Percentiles rank a stretch among this genome's conserved stretches.
Conservation (phyloP, 768 basidiomycete genomes). For the Nidularia pulvinata region DNA sequence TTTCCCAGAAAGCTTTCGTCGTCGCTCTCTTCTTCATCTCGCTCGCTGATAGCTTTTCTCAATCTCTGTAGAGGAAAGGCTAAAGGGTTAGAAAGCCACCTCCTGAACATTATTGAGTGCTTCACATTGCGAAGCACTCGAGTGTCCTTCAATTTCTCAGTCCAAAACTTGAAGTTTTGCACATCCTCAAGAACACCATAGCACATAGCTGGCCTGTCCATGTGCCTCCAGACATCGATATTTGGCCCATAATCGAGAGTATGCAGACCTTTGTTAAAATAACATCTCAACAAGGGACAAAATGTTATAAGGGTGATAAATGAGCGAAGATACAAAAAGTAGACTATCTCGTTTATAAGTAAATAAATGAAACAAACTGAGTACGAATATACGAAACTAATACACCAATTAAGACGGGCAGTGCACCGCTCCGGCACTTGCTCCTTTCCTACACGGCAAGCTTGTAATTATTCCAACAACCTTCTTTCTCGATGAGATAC, state of each 20-base stretch:
- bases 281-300: too few species aligned
- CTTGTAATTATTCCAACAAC: too few species aligned
- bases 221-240: conserved; percentile 18
- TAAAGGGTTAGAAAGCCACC: conserved; percentile 31
- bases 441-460: too few species aligned
- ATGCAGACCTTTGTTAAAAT: conserved; percentile 22
- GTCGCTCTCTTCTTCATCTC: too few species aligned
- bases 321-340: too few species aligned
- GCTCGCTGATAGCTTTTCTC: conserved; percentile 12
- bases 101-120: conserved; percentile 22
- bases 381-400: too few species aligned
- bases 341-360: too few species aligned
- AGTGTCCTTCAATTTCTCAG: conserved; percentile 19
- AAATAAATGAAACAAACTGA: too few species aligned
- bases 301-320: too few species aligned
- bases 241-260: conserved; percentile 10
- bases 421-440: too few species aligned
- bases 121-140: conserved; percentile 12
- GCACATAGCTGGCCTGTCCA: conserved; percentile 37
- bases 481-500: conserved; percentile 20
- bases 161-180: conserved; percentile 32
- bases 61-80: conserved; percentile 35
- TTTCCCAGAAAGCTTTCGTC: too few species aligned
- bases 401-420: too few species aligned
- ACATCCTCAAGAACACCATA: conserved; percentile 36